Evolutionary conservation across 2,329 filamentous ascomycete species (phyloP).

Genomic region (Periconia sp.): DNA sequence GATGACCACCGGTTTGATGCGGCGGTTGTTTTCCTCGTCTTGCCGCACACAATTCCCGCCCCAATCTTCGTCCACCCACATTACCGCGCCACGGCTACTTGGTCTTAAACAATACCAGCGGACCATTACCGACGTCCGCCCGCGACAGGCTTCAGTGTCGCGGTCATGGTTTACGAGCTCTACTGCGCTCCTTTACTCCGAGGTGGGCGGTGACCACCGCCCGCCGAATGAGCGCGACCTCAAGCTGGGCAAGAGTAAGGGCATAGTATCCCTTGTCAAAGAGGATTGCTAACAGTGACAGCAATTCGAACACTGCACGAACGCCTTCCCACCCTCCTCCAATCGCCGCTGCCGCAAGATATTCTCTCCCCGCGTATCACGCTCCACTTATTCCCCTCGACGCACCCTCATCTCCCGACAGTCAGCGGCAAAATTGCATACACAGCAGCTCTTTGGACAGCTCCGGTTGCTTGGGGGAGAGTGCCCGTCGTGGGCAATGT

Average conservation of each 20-base stretch:
- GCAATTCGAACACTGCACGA: constrained; percentile 67
- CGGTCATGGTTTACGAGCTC: constrained; percentile 54
- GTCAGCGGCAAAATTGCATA: constrained; percentile 91
- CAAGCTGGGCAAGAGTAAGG: constrained; percentile 66
- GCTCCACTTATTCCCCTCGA: constrained; percentile 71
- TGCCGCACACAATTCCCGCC: constrained; percentile 41
- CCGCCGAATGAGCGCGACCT: constrained; percentile 65
- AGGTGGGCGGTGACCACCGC: constrained; percentile 49
- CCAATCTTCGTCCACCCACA: constrained; percentile 23
- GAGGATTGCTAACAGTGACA: constrained; percentile 33
- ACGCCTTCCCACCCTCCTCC: constrained; percentile 65
- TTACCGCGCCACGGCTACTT: constrained; percentile 34
- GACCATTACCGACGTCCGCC: constrained; percentile 38
- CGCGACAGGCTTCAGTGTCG: constrained; percentile 39
- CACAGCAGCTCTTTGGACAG: constrained; percentile 92
- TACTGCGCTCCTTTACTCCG: constrained; percentile 31
- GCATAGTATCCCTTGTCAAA: not conserved
- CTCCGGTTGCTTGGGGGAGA: constrained; percentile 93
- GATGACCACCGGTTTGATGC: constrained; percentile 55
- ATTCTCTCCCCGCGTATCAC: constrained; percentile 68
- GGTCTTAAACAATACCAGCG: constrained; percentile 42
- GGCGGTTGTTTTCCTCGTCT: constrained; percentile 51
- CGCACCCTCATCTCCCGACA: constrained; percentile 87
- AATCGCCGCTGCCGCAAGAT: constrained; percentile 65
- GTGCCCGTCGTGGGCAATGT: constrained; percentile 92